Evolutionary conservation across 306 rosid genomes (phyloP), one percentile per base, ranked within the genome.

Genomic region (Cicer yamashitae): DNA sequence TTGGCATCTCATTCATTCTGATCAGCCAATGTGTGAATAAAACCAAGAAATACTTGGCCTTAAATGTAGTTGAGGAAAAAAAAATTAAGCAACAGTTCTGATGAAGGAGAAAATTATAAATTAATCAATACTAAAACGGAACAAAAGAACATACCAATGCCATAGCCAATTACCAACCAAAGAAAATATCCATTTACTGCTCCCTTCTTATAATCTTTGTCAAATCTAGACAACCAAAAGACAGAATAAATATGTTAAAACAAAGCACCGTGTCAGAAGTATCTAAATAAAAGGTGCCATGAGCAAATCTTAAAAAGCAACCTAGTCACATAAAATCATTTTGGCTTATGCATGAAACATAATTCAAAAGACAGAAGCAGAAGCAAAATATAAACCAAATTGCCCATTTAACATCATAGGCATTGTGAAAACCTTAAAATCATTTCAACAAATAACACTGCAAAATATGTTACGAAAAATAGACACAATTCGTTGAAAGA

Each of bases 101-200:
- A 38, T 7, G 10, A 20, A 14, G 62, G 59, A 64, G 63, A 18
- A 52, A 59, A 44, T 37, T 76, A 52, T 46, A 50, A 46, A 78
- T 50, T 39, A 53, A 81, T 62, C 38, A 11, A 69, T 6, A 71
- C 25, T 70, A 67, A 70, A n/a, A 62, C 47, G 65, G n/a, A 54
- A 69, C 20, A 67, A 46, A 41, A 12, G 81, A 62, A 86, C 99
- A 90, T 81, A 94, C 99, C 97, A 48, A 89, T 43, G 67, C 92
- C 96, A 75, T 94, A 94, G 74, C 99, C 99, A 65, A 84, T 47
- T 50, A 88, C 78, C 92, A 92, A 73, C 96, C 96, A 94, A 63
- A 84, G 82, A 79, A 87, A 94, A 84, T 94, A 94, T 78, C 96
- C 96, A 50, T 73, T 85, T 64, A 61, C 15, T 64, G 51, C 73